Evolutionary conservation across 2,329 filamentous ascomycete genomes (phyloP).

Genomic region (Cercospora janseana): DNA sequence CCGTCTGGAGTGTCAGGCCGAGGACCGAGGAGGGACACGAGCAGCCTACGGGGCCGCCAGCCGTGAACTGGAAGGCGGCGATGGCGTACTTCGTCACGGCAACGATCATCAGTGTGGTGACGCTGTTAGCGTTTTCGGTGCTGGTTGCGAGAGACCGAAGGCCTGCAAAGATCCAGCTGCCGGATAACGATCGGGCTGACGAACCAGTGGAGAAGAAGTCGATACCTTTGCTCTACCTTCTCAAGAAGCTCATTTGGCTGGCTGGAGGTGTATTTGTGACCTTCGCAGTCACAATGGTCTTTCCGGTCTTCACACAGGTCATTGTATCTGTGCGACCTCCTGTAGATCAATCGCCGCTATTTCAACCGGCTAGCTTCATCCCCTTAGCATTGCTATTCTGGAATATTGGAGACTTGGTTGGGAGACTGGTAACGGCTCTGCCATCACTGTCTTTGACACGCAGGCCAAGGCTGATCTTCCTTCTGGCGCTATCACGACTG

Average conservation of each 20-base stretch:
- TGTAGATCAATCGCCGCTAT: conserved; percentile 54
- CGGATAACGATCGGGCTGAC: conserved; percentile 5
- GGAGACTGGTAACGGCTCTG: conserved; percentile 66
- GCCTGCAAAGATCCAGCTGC: conserved; percentile 19
- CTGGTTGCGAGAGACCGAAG: conserved; percentile 54
- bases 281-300: conserved; percentile 87
- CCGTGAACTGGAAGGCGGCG: conserved; percentile 65
- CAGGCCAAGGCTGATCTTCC: conserved; percentile 66
- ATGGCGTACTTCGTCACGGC: conserved; percentile 91
- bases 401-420: conserved; percentile 83
- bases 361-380: conserved; percentile 76
- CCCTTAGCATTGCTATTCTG: conserved; percentile 88
- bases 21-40: conserved; percentile 6
- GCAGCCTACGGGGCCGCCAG: conserved; percentile 34
- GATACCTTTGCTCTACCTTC: conserved; percentile 63
- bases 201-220: conserved; percentile 22
- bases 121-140: conserved; percentile 71
- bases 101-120: conserved; percentile 67
- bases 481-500: conserved; percentile 62
- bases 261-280: conserved; percentile 74
- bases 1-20: conserved; percentile 56
- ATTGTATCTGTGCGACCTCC: conserved; percentile 46
- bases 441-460: conserved; percentile 57
- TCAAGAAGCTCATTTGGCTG: conserved; percentile 76
- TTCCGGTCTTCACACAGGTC: conserved; percentile 78